A percentile compares a stretch with the other conserved stretches of the same genome.
phyloP scores from a whole-genome alignment of 768 basidiomycete species.

The Nidularia pulvinata region DNA sequence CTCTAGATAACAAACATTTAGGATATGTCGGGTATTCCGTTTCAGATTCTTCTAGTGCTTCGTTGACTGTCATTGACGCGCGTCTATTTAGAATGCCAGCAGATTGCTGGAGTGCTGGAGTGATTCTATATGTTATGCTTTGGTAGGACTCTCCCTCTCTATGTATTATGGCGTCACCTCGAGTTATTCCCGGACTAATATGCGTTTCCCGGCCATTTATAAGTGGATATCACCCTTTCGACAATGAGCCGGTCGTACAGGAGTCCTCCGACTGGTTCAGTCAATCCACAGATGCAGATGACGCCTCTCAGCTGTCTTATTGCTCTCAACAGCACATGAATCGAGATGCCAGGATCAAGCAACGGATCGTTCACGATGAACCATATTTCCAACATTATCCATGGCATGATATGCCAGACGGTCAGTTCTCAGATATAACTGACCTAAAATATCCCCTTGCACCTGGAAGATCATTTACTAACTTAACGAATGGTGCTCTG shows the following conservation, averaged over 20 bases:
- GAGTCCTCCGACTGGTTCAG: slow-evolving; percentile 33
- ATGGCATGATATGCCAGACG: slow-evolving; percentile 60
- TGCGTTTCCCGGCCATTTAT: background rate
- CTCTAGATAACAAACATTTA: slow-evolving; percentile 71
- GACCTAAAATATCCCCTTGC: too few relatives aligned
- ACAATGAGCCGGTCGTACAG: slow-evolving; percentile 43
- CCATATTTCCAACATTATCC: slow-evolving; percentile 52
- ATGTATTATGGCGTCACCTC: too few relatives aligned
- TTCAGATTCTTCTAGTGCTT: background rate
- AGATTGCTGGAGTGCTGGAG: slow-evolving; percentile 88
- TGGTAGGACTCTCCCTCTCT: slow-evolving; percentile 46
- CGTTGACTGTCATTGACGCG: too few relatives aligned
- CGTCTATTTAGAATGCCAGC: slow-evolving; percentile 70
- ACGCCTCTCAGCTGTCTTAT: slow-evolving; percentile 17
- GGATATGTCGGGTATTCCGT: slow-evolving; percentile 55
- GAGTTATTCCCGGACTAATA: background rate
- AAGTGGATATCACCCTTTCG: slow-evolving; percentile 81
- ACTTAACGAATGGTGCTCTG: background rate
- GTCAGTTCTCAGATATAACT: slow-evolving; percentile 30
- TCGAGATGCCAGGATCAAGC: slow-evolving; percentile 63
- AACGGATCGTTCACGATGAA: slow-evolving; percentile 64
- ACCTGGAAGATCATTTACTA: too few relatives aligned
- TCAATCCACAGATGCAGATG: slow-evolving; percentile 19
- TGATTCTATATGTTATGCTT: slow-evolving; percentile 83
- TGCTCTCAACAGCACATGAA: slow-evolving; percentile 40